Evolutionary conservation across 495 filamentous ascomycete species (phyloP), one percentile per base, ranked within the genome.

Genomic region (Tuber indicum): DNA sequence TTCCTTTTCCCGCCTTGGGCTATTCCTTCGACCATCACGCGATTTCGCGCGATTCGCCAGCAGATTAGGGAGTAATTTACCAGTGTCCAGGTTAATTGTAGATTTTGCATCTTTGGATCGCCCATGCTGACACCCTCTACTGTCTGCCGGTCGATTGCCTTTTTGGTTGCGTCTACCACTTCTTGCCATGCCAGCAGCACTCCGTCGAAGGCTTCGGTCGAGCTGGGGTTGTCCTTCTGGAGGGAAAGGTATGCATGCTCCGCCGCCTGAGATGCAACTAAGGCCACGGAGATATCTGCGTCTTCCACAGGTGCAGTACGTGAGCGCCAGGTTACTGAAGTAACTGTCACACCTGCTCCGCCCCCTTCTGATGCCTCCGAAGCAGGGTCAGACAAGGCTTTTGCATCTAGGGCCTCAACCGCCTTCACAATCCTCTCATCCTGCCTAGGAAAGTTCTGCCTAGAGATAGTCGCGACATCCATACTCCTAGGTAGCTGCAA

Each of bases 31-130:
- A 93, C 92, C 46, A 99, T 86, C 0, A 96, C 91, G 72, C 96
- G 88, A 83, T 99, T 98, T 66, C 96, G 91, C 49, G 94, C 96
- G 77, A 98, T 91, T 81, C 96, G 89, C 96, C 95, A 98, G 82
- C 92, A 93, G 71, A 99, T 90, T 84, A 98, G 88, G 78, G 91
- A 91, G 83, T 95, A 98, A 84, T 96, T 96, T 43, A 98, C 93
- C 1, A 94, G 93, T 0, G 96, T 97, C 36, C 92, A 91, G 9
- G 94, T 97, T 76, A 98, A 92, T 73, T 97, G 94, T 66, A 99
- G 86, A 76, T 93, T 91, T 85, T 99, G 96, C 91, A 98, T 92
- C 70, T 94, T 89, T 72, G 88, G 87, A 82, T 99, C 96, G 74
- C 93, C 89, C 81, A 92, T 91, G n/a, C 91, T 87, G 43, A 97